Evolutionary conservation across 495 filamentous ascomycete species (phyloP), one percentile per base, ranked within the genome.

Genomic region (Aspergillus ostianus): DNA sequence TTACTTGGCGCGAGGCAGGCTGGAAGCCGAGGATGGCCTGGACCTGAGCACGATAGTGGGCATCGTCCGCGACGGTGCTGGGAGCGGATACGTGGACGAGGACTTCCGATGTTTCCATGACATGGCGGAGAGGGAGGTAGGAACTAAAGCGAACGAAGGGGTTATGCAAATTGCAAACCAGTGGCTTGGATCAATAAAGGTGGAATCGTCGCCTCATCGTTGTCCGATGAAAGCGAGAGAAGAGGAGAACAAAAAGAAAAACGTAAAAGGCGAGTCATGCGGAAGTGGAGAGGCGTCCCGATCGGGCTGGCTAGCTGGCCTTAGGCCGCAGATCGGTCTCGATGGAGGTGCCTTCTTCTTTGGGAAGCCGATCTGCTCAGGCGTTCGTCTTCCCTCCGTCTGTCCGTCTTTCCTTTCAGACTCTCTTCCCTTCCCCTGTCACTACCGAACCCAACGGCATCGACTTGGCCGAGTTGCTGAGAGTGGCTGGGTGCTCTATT

Each of bases 31-130:
- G 59, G 58, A 89, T 89, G 13, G 83, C 85, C 15, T 73, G 68
- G 19, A 86, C 84, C 46, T 89, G 77, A 18, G 78, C 79, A 26
- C 87, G 75, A 69, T 92, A 90, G 58, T 72, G 69, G 4, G 77
- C 76, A 71, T 92, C 89, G 60, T 91, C 86, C 47, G 64, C 65
- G 27, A 69, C 78, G 52, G 70, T 76, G 68, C 85, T 85, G 52
- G 88, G 84, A 30, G 87, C 89, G 32, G 83, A 77, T 64, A 87
- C 79, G 70, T 91, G 89, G 20, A 90, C 83, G 51, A 91, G 77
- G 50, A 91, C 85, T 73, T 91, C 87, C 49, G 70, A 60, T 32
- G 56, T 55, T 48, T 64, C 58, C 60, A 66, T 65, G 53, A 10
- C 53, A 54, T 45, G 20, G 41, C 27, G n/a, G 20, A 41, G 45